Percentiles rank a stretch among this genome's conserved stretches.
Evolutionary conservation across 2,329 filamentous ascomycete species (phyloP).

Genomic region (Sodiomyces alkalinus): DNA sequence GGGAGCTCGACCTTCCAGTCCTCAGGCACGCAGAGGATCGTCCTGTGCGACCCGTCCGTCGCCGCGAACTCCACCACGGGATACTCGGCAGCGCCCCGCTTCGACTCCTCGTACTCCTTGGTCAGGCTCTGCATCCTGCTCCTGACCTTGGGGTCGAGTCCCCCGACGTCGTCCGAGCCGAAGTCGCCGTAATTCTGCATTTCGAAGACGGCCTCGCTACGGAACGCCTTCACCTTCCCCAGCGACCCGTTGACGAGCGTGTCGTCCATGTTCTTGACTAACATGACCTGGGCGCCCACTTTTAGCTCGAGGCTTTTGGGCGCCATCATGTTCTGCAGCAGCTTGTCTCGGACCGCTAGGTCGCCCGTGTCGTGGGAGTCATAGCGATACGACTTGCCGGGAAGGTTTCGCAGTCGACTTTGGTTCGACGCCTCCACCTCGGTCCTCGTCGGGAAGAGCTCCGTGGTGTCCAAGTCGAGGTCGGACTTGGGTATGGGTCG

Average conservation of each 20-base stretch:
- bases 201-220: slow-evolving; percentile 31
- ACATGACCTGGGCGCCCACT: slow-evolving; percentile 90
- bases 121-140: slow-evolving; percentile 41
- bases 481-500: slow-evolving; percentile 62
- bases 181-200: slow-evolving; percentile 15
- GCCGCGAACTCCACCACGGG: slow-evolving; percentile 76
- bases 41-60: slow-evolving; percentile 59
- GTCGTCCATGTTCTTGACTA: slow-evolving; percentile 99
- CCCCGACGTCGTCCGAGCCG: slow-evolving; percentile 26
- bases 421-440: slow-evolving; percentile 85
- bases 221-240: slow-evolving; percentile 72
- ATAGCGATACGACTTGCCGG: slow-evolving; percentile 53
- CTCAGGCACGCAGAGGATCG: slow-evolving; percentile 72
- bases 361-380: slow-evolving; percentile 69
- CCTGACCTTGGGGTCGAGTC: slow-evolving; percentile 28
- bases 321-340: slow-evolving; percentile 86
- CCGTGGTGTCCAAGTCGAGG: slow-evolving; percentile 56
- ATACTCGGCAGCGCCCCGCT: slow-evolving; percentile 33
- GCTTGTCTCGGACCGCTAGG: slow-evolving; percentile 51
- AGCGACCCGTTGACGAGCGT: slow-evolving; percentile 87
- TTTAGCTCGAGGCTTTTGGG: slow-evolving; percentile 69
- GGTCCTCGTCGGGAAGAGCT: slow-evolving; percentile 78
- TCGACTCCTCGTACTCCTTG: slow-evolving; percentile 26
- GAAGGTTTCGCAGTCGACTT: slow-evolving; percentile 54
- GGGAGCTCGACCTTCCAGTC: slow-evolving; percentile 97